These are phyloP conservation scores for Rhizophora apiculata DNA, from an alignment of 345 rosid species.

Conservation along the genomic window DNA sequence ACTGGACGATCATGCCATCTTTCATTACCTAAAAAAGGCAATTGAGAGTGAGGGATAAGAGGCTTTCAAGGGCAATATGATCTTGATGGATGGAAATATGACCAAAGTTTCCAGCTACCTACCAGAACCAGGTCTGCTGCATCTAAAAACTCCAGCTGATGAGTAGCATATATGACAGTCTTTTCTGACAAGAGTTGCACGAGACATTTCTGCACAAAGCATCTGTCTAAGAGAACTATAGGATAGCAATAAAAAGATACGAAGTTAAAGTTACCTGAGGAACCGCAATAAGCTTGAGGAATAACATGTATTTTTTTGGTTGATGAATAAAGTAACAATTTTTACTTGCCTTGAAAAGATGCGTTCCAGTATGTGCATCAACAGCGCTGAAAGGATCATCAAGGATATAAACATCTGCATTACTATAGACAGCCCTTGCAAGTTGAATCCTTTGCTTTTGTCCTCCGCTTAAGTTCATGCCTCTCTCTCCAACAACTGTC, in stretches of 20 bases:
- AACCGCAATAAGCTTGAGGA: neutral
- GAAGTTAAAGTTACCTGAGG: neutral
- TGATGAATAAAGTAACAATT: neutral
- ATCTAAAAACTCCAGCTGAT: slow-evolving; percentile 58
- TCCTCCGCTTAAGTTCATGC: slow-evolving; percentile 84
- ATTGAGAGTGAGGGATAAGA: slow-evolving; percentile 8
- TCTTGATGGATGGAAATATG: neutral
- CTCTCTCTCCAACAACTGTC: slow-evolving; percentile 76
- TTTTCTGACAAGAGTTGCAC: slow-evolving; percentile 45
- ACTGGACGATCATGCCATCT: slow-evolving; percentile 59
- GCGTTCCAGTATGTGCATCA: slow-evolving; percentile 73
- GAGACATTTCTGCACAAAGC: slow-evolving; percentile 52
- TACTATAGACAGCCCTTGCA: slow-evolving; percentile 67
- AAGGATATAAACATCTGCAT: slow-evolving; percentile 63
- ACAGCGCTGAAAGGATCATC: slow-evolving; percentile 85
- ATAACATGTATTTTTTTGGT: neutral
- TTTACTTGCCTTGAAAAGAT: slow-evolving; percentile 58
- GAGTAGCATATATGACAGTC: slow-evolving; percentile 62
- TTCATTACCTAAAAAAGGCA: slow-evolving; percentile 46
- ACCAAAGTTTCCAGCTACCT: slow-evolving; percentile 7
- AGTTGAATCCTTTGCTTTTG: slow-evolving; percentile 81
- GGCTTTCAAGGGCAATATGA: neutral
- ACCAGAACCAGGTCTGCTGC: slow-evolving; percentile 67
- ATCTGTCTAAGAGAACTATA: neutral
- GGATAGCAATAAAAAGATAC: neutral